phyloP scores from a whole-genome alignment of 805 yeast genomes.

The Zygotorulaspora danielsina region DNA sequence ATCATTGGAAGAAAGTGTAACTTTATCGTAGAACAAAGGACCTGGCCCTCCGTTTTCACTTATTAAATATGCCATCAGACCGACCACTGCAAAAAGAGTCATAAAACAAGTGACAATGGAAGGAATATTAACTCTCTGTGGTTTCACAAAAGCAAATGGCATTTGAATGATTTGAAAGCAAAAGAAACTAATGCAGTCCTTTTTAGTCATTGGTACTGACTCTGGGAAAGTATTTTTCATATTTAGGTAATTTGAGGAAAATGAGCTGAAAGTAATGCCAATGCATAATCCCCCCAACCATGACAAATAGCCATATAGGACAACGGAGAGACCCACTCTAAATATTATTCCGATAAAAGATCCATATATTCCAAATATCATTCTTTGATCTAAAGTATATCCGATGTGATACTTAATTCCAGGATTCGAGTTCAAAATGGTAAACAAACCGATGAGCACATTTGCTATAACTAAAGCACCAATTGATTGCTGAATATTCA shows the following conservation, averaged over 20 bases:
- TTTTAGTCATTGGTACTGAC: constrained; percentile 36
- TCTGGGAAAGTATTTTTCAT: constrained; percentile 33
- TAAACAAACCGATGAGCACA: constrained; percentile 20
- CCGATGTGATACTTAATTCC: constrained; percentile 38
- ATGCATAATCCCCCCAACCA: constrained; percentile 38
- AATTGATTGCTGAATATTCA: constrained; percentile 31
- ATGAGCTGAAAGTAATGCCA: constrained; percentile 32
- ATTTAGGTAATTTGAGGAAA: constrained; percentile 25
- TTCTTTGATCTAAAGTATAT: constrained; percentile 38
- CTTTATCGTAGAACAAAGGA: constrained; percentile 28
- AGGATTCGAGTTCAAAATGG: constrained; percentile 26
- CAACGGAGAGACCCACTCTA: constrained; percentile 37
- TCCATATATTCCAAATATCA: constrained; percentile 35
- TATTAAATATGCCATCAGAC: constrained; percentile 35
- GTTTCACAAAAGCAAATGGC: constrained; percentile 32
- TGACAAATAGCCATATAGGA: constrained; percentile 41
- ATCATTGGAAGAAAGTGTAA: constrained; percentile 25
- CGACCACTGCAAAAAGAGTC: constrained; percentile 32
- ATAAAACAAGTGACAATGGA: constrained; percentile 29
- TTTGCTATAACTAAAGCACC: constrained; percentile 29
- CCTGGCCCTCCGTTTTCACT: constrained; percentile 36
- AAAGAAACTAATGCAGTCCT: constrained; percentile 40
- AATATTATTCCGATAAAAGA: constrained; percentile 37
- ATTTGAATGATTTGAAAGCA: constrained; percentile 37
- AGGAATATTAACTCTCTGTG: constrained; percentile 31